Evolutionary conservation across 805 yeast genomes (phyloP).

Genomic region (Pichia exigua): DNA sequence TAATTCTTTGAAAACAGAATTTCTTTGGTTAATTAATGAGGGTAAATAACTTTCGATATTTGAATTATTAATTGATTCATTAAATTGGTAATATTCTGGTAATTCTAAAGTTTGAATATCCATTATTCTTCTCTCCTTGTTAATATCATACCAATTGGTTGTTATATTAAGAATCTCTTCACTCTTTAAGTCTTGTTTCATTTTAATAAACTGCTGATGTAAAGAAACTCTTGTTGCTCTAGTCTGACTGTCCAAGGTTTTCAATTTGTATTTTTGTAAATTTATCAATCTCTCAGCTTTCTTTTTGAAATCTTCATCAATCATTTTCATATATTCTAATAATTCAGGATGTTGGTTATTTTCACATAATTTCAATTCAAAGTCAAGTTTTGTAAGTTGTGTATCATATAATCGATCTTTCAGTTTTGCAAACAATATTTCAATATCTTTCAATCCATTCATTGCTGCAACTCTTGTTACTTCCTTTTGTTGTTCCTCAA

Average conservation of each 20-base stretch:
- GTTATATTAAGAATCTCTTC: conserved; percentile 67
- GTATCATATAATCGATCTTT: conserved; percentile 83
- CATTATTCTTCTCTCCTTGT: conserved; percentile 77
- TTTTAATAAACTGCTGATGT: conserved; percentile 76
- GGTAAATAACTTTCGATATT: conserved; percentile 24
- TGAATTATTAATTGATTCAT: conserved; percentile 19
- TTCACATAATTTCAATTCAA: conserved; percentile 78
- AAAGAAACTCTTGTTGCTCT: conserved; percentile 68
- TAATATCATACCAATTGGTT: conserved; percentile 83
- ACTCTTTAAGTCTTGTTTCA: conserved; percentile 57
- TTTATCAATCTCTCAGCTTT: conserved; percentile 37
- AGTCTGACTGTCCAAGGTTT: conserved; percentile 75
- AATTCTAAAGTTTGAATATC: conserved; percentile 55
- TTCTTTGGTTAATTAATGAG: conserved; percentile 57
- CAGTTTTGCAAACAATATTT: conserved; percentile 75
- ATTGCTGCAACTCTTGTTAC: conserved; percentile 54
- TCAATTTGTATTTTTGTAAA: conserved; percentile 54
- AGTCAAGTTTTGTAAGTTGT: conserved; percentile 65
- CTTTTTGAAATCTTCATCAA: conserved; percentile 67
- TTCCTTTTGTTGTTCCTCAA: conserved; percentile 26
- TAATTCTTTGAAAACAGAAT: conserved; percentile 58
- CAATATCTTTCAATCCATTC: conserved; percentile 68
- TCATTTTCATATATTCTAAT: conserved; percentile 57
- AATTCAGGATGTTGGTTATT: conserved; percentile 91
- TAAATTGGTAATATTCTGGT: conserved; percentile 35